phyloP scores from a whole-genome alignment of 257 asterid genomes.

The Schizonepeta tenuifolia region DNA sequence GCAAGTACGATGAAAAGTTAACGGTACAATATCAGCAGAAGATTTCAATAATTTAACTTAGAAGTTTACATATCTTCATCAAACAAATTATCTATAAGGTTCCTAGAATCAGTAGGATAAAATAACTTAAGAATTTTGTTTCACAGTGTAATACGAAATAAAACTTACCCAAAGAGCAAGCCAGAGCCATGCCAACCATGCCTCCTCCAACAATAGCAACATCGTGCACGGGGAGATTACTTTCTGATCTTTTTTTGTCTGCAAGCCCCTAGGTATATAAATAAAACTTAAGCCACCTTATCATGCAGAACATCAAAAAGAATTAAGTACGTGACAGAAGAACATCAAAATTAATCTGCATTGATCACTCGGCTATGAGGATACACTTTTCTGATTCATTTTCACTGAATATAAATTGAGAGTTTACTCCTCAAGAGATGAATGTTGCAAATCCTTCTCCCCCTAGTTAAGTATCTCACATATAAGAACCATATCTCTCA shows the following conservation, averaged over 20 bases:
- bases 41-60: background rate
- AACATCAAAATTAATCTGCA: conserved; percentile 17
- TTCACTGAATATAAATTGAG: background rate
- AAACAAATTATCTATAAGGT: conserved; percentile 1
- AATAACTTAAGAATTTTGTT: conserved; percentile 19
- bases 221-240: conserved; percentile 63
- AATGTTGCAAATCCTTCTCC: conserved; percentile 7
- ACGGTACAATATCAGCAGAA: conserved; percentile 9
- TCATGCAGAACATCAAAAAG: conserved; percentile 2
- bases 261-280: conserved; percentile 46
- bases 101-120: conserved; percentile 10
- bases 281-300: conserved; percentile 17
- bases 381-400: conserved; percentile 21
- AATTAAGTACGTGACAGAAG: conserved; percentile 7
- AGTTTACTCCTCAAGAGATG: background rate
- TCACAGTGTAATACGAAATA: conserved; percentile 24
- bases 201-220: conserved; percentile 99
- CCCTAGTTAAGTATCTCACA: background rate
- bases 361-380: background rate
- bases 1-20: conserved; percentile 10
- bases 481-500: conserved; percentile 13
- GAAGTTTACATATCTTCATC: background rate
- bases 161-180: conserved; percentile 80
- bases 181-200: conserved; percentile 99
- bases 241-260: conserved; percentile 35